Evolutionary conservation across 306 rosid species (phyloP), one percentile per base, ranked within the genome.

Genomic region (Aeschynomene evenia): DNA sequence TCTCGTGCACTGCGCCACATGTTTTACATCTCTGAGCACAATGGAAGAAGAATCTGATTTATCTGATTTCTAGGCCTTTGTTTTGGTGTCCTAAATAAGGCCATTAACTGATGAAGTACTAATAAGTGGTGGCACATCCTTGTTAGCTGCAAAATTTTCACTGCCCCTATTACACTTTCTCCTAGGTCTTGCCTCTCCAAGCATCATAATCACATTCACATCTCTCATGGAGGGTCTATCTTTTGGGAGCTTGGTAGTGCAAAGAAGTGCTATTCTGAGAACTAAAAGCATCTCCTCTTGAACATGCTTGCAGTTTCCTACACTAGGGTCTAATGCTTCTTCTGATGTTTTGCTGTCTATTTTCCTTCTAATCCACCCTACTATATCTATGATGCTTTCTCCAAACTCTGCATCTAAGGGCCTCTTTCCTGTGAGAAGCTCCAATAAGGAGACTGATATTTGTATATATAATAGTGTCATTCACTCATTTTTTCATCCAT

Each of bases 201-300:
- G 95, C 95, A 94, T 94, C 75, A 91, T 88, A 58, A 87, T 84
- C 60, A 89, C 96, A 78, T 94, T 84, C 60, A 89, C 96, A 78
- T 94, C 97, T 37, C 89, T 91, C 99, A 94, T 94, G 77, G 97
- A 87, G 18, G 97, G 99, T 64, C 97, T 87, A 14, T 91, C 97
- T 80, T 89, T 94, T 2, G 99, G 96, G 67, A 79, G 85, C 85
- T 83, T 91, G 54, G 92, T 86, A 9, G 99, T 94, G 86, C 99
- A 94, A 28, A 94, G 85, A 73, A 94, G 88, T 60, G 99, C 96
- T 76, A 94, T 83, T 66, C 91, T 85, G 46, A 94, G 97, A 68
- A 91, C 97, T 39, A 88, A 73, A 57, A 94, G 87, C 99, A 94
- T 91, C 84, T 94, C 97, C 71, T 94, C 97, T 34, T 88, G 91